Evolutionary conservation across 2,329 filamentous ascomycete genomes (phyloP), one percentile per base, ranked within the genome.

Genomic region (Penicillium sp.): DNA sequence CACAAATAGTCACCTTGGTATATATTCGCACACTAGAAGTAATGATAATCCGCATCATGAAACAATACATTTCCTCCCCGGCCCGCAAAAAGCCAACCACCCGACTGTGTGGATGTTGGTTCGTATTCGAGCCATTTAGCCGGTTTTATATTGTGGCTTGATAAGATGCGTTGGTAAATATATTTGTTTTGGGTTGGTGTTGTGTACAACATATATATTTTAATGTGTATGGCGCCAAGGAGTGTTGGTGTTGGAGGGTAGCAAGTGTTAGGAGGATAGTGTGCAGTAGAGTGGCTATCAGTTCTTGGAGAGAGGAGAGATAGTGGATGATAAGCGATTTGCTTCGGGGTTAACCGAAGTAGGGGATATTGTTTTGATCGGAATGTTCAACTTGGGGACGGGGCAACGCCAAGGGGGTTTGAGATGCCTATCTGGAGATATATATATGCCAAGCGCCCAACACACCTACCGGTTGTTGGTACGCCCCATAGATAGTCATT

Each of bases 91-190:
- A 38, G 0, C 44, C 34, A 7, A 54, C 66, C 66, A 70, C 58
- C 62, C 66, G 1, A 36, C 16, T 33, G 4, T 33, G 31, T 33
- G 11, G 31, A 33, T 15, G 5, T 33, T 33, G 11, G 31, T 33
- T 33, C 11, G 13, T 33, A 33, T 13, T 33, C 31, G 11, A 33
- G 31, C 31, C 31, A 33, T 15, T n/a, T 2, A 4, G 16, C 34
- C n/a, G 16, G 34, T 27, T 13, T 33, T 15, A 64, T 62, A n/a
- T 60, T 63, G 39, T 64, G 45, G 38, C 56, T 60, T 19, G 61
- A 56, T 41, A 60, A 31, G 57, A 33, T 64, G 16, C 29, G 47
- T 65, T 65, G 68, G 50, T 69, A 56, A 36, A 63, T 44, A 45
- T 64, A 67, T 29, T 55, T 19, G 19, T 52, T 7, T 27, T 33